These are phyloP conservation scores for Acanthamoeba pearcei DNA, from an alignment of 208 protist species.

Conservation along the genomic window DNA sequence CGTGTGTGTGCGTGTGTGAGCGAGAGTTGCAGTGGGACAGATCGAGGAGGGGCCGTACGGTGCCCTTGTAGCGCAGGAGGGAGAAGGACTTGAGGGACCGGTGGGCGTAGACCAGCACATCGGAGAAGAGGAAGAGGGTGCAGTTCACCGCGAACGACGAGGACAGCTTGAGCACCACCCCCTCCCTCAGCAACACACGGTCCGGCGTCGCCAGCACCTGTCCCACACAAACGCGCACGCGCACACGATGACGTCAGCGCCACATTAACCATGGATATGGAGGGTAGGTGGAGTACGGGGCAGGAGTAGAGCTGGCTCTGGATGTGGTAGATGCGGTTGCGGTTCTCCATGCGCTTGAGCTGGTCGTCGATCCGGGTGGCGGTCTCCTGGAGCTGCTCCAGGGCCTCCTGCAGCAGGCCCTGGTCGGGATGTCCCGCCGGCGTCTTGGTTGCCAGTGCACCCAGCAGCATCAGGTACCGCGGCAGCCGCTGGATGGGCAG, in stretches of 20 bases:
- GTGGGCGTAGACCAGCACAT: conserved; percentile 55
- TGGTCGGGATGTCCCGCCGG: neutral
- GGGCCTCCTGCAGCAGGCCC: neutral
- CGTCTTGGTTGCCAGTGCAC: neutral
- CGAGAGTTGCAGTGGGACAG: neutral
- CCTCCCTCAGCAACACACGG: conserved; percentile 19
- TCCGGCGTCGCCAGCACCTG: conserved; percentile 18
- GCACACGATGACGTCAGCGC: neutral
- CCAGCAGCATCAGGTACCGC: conserved; percentile 38
- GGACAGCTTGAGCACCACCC: conserved; percentile 52
- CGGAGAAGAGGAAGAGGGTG: conserved; percentile 65
- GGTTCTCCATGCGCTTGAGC: conserved; percentile 61
- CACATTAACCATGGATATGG: neutral
- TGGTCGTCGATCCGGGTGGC: conserved; percentile 52
- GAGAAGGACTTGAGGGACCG: conserved; percentile 66
- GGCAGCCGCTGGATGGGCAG: conserved; percentile 53
- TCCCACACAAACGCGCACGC: neutral
- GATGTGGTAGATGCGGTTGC: neutral
- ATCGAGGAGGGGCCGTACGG: neutral
- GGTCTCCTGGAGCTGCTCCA: neutral
- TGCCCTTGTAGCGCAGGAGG: conserved; percentile 54
- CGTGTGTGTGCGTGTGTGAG: neutral
- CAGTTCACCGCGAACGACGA: conserved; percentile 48
- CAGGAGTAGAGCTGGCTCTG: conserved; percentile 35
- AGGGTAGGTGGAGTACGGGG: neutral